A percentile compares a stretch with the other conserved stretches of the same genome.
phyloP scores from a whole-genome alignment of 305 asterid species.

The Fraxinus xanthoxyloides region DNA sequence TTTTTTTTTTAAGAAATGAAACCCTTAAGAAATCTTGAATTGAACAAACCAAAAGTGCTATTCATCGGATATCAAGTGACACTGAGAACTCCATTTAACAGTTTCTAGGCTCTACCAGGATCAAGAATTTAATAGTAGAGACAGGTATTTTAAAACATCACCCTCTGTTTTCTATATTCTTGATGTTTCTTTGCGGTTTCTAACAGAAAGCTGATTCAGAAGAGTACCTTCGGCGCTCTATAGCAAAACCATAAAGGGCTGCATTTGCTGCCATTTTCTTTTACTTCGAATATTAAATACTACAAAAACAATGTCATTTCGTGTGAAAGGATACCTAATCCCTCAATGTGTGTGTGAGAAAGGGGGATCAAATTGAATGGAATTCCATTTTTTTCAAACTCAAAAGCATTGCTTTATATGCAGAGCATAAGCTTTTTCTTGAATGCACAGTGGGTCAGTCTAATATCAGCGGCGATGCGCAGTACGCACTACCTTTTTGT shows the following conservation, averaged over 20 bases:
- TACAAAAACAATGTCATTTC: not conserved
- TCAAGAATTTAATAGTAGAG: conserved; percentile 7
- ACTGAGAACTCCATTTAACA: conserved; percentile 40
- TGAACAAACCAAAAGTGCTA: not conserved
- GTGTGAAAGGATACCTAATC: conserved; percentile 1
- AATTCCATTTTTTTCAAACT: conserved; percentile 17
- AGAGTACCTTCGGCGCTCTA: conserved; percentile 64
- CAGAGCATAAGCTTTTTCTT: conserved; percentile 25
- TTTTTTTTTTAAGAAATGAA: not conserved
- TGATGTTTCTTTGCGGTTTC: conserved; percentile 13
- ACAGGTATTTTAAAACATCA: not conserved
- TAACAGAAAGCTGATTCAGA: conserved; percentile 63
- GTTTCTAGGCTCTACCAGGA: conserved; percentile 2
- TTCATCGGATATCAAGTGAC: conserved; percentile 55
- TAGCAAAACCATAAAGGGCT: conserved; percentile 31
- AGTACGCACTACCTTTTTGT: conserved; percentile 24
- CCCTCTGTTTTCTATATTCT: not conserved
- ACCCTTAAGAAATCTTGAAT: not conserved
- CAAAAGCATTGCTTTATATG: conserved; percentile 28
- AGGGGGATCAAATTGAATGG: conserved; percentile 11
- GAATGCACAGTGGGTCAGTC: conserved; percentile 24
- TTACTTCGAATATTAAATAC: not conserved
- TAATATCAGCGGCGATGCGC: conserved; percentile 27
- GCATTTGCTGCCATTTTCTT: conserved; percentile 49
- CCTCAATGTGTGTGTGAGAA: not conserved